Base-by-base conservation (phyloP, 1,139 yeast genomes). In the Fermentozyma sake region DNA sequence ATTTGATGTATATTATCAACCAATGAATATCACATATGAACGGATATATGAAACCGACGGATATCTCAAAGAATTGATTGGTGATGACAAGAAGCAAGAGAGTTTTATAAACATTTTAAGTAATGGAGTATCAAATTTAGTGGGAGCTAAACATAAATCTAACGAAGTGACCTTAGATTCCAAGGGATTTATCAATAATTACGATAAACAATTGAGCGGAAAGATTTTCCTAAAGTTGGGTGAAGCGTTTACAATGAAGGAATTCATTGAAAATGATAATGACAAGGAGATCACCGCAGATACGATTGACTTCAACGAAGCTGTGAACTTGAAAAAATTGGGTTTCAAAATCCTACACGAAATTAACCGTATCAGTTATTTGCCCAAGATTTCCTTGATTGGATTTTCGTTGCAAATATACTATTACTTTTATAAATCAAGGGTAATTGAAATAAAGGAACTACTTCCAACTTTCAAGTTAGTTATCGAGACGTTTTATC, bases 1-100 rank as follows among this genome's bases (percentile, higher is more conserved):
- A 2, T 64, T 64, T 26, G 67, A 67, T 42, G 37, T 65, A 46
- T 37, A 58, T 52, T 55, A 77, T 25, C 75, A 72, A 35, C 84
- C 84, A 0, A 62, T 77, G 4, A 62, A 79, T 12, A 73, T 79
- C 13, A 76, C 77, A 31, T 77, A 77, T 43, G 84, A 77, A 50
- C 64, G 79, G 37, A 76, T 76, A n/a, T 75, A 76, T 30, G 84
- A 77, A 46, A 72, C 79, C 6, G 81, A 76, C 42, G 70, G 78
- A 4, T 77, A 76, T 44, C 71, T 76, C 27, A 66, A 70, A 24
- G 84, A 77, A 46, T 59, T 77, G 33, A 61, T 73, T 33, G 84
- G 84, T 12, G 61, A 63, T 31, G 82, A 76, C 42, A 77, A 77
- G 47, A 65, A 65, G 24, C 70, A 67, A 39, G 74, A 68, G 38